Conservation (phyloP, 1,139 yeast genomes). For the Starmera stellimalicola region DNA sequence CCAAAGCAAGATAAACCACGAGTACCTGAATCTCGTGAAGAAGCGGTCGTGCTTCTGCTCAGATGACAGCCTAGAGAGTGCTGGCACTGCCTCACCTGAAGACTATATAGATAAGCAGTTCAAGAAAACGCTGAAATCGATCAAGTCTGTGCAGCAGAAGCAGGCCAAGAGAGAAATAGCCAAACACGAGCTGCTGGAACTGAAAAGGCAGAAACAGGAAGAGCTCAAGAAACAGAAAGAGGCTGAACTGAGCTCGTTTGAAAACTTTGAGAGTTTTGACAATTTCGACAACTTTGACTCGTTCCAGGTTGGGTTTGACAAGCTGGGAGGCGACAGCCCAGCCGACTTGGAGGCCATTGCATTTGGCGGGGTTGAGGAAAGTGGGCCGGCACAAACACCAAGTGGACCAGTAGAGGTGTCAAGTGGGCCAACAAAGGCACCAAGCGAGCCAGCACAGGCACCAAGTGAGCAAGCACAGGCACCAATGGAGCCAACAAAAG, state of each 20-base stretch:
- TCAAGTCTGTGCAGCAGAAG: slow-evolving; percentile 7
- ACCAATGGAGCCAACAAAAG: no score
- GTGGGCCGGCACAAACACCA: no score
- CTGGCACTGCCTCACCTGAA: slow-evolving; percentile 5
- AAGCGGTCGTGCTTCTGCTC: slow-evolving; percentile 8
- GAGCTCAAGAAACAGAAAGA: slow-evolving; percentile 2
- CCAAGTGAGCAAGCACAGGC: no score
- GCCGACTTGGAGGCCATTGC: no score
- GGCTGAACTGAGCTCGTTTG: slow-evolving; percentile 2
- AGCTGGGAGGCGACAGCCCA: not conserved
- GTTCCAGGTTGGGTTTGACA: slow-evolving; percentile 1
- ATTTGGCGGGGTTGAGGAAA: no score
- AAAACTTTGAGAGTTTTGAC: slow-evolving; percentile 2
- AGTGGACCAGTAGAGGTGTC: no score
- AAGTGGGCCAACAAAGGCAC: no score
- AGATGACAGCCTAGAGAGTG: not conserved
- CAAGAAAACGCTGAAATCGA: slow-evolving; percentile 9
- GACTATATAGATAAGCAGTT: slow-evolving; percentile 11
- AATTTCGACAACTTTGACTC: slow-evolving; percentile 2
- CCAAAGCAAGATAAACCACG: slow-evolving; percentile 13
- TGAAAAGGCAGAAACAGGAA: slow-evolving; percentile 8
- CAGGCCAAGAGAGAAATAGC: slow-evolving; percentile 10
- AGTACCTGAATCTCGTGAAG: slow-evolving; percentile 5
- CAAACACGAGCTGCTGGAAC: slow-evolving; percentile 5
- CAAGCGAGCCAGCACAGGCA: no score